Conservation (phyloP, 1,284 basidiomycete species). For the Ganoderma lucidum region DNA sequence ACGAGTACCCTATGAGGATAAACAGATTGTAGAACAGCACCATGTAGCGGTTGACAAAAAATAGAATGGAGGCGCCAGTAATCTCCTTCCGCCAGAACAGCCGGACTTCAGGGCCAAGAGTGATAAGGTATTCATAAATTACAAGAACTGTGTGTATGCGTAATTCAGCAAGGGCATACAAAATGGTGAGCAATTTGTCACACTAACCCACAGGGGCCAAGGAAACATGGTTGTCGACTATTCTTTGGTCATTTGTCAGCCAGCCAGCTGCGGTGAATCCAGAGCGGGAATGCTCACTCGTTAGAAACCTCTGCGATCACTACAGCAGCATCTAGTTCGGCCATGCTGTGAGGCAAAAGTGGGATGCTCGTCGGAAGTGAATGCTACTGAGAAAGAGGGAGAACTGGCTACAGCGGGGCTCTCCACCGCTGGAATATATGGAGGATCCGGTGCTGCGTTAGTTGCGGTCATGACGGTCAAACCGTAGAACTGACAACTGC, state of each 20-base stretch:
- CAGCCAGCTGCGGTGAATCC: background rate
- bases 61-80: slow-evolving; percentile 5
- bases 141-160: background rate
- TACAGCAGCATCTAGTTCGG: background rate
- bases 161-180: background rate
- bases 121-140: slow-evolving; percentile 10
- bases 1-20: background rate
- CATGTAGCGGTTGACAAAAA: slow-evolving; percentile 7
- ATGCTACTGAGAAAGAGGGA: too few relatives aligned
- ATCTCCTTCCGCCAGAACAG: slow-evolving; percentile 11
- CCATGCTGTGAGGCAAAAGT: too few relatives aligned
- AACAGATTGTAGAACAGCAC: background rate
- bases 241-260: background rate
- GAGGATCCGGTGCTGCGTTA: too few relatives aligned
- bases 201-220: background rate
- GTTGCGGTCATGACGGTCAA: too few relatives aligned
- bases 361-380: too few relatives aligned
- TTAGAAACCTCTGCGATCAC: background rate
- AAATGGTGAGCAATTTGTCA: background rate
- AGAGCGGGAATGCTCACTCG: background rate
- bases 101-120: background rate
- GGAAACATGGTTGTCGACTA: background rate
- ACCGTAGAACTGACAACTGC: too few relatives aligned
- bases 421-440: too few relatives aligned
- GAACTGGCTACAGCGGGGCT: too few relatives aligned